Percentiles rank a stretch among this genome's conserved stretches.
Conservation (phyloP, 257 asterid genomes). For the Solanum pinnatisectum region DNA sequence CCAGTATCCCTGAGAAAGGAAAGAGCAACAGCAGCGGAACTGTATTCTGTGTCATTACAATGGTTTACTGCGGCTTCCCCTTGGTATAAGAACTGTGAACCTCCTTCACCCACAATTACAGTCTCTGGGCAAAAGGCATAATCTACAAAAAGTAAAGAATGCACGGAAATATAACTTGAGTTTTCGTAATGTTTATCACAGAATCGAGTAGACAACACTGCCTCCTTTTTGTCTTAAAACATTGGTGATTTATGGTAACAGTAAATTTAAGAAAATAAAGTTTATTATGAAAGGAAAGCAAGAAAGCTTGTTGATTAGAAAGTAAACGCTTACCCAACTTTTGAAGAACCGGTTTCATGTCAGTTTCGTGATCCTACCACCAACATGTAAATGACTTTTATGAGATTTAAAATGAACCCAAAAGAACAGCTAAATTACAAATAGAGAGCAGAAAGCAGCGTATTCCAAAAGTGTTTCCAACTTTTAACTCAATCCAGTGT, state of each 20-base stretch:
- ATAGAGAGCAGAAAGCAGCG: not conserved
- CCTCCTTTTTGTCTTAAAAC: not conserved
- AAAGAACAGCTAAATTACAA: not conserved
- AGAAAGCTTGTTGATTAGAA: not conserved
- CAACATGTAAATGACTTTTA: constrained; percentile 28
- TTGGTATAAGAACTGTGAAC: constrained; percentile 34
- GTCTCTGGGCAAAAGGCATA: constrained; percentile 53
- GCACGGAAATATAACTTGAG: not conserved
- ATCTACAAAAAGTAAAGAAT: constrained; percentile 28
- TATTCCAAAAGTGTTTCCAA: not conserved
- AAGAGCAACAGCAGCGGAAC: constrained; percentile 43
- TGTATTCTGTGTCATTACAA: not conserved
- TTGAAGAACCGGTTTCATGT: constrained; percentile 59
- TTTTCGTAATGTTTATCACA: not conserved
- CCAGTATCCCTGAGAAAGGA: constrained; percentile 46
- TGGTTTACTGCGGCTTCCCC: constrained; percentile 11
- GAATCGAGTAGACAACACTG: not conserved
- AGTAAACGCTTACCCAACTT: constrained; percentile 52
- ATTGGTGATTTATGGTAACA: not conserved
- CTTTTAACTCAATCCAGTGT: not conserved
- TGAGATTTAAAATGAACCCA: constrained; percentile 8
- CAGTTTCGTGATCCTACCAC: constrained; percentile 45
- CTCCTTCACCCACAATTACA: constrained; percentile 54
- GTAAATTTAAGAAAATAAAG: not conserved
- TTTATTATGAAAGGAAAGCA: not conserved